Evolutionary conservation across 2,329 filamentous ascomycete species (phyloP).

Genomic region (Epichloe coenophiala): DNA sequence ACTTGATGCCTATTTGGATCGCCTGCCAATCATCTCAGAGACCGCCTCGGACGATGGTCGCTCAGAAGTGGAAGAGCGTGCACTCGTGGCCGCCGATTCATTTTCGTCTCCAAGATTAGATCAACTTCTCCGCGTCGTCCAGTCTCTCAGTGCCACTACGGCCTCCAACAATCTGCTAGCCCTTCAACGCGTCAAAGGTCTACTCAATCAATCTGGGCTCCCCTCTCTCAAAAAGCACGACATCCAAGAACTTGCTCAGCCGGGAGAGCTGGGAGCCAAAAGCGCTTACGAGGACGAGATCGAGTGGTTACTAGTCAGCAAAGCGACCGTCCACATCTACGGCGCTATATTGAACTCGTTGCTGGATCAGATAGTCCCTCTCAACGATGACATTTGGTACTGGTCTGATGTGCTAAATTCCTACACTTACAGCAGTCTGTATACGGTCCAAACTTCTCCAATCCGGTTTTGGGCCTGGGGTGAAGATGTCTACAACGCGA

Average conservation of each 20-base stretch:
- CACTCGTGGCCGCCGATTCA: slow-evolving; percentile 24
- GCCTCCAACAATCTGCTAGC: slow-evolving; percentile 50
- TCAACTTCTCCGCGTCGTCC: slow-evolving; percentile 54
- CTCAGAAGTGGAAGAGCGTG: slow-evolving; percentile 21
- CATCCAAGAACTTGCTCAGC: slow-evolving; percentile 20
- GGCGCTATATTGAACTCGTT: slow-evolving; percentile 66
- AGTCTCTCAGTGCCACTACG: slow-evolving; percentile 56
- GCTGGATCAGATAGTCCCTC: slow-evolving; percentile 66
- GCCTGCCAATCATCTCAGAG: slow-evolving; percentile 32
- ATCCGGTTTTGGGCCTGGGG: slow-evolving; percentile 59
- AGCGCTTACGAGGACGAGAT: slow-evolving; percentile 59
- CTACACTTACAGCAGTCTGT: slow-evolving; percentile 64
- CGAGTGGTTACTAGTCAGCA: slow-evolving; percentile 82
- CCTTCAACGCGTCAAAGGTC: slow-evolving; percentile 40
- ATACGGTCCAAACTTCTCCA: slow-evolving; percentile 77
- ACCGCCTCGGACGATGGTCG: slow-evolving; percentile 28
- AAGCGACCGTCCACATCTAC: slow-evolving; percentile 84
- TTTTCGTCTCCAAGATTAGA: slow-evolving; percentile 41
- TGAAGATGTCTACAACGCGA: slow-evolving; percentile 56
- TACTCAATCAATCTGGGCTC: slow-evolving; percentile 52
- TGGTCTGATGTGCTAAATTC: slow-evolving; percentile 84
- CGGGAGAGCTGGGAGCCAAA: slow-evolving; percentile 17
- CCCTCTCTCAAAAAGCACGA: slow-evolving; percentile 20
- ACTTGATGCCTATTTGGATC: slow-evolving; percentile 52
- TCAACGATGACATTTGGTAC: slow-evolving; percentile 85